Base-by-base conservation (phyloP, 2,329 filamentous ascomycete genomes). In the Ceratocystis cubensis region DNA sequence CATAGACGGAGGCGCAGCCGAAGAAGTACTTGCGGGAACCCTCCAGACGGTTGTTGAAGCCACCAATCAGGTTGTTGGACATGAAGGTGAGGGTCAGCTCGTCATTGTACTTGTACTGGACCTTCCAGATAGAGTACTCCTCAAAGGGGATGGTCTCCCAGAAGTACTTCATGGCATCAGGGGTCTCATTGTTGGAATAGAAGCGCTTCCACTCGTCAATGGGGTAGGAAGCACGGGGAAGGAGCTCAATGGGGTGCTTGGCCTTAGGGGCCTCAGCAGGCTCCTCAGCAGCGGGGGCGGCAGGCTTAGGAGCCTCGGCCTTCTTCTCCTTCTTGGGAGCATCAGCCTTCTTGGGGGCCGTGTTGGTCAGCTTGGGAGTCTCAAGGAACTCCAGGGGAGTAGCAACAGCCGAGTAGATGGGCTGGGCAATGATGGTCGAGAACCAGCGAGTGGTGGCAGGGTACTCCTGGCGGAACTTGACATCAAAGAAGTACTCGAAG, bases 61-160 rank as follows among this genome's bases (percentile, higher is more conserved):
- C 94, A 79, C 89, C 92, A 76, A 99, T 93, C 78, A 97, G 82
- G 86, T 99, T 99, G 84, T 88, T 90, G 73, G 91, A 93, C 94
- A 99, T 99, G 89, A 99, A 99, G 75, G 88, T 89, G 79, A 94
- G 82, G 75, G 91, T 96, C 72, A 99, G 85, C 86, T 99, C 94
- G 69, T 96, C 87, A 80, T 96, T 96, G 85, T 99, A 99, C 87
- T 96, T 96, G 87, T 96, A 99, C 80, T 92, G 88, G 73, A 92
- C 81, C 77, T 85, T 86, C 91, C 91, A 99, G 78, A 99, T 80
- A 66, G 91, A 96, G 85, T 94, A 99, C 80, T 99, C 94, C 71
- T 91, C 88, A 73, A 94, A 87, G 75, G 94, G 93, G 79, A 86
- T 85, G 78, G 95, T 91, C 81, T 96, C 87, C 93, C 93, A 99